Evolutionary conservation across 2,329 filamentous ascomycete genomes (phyloP).

Genomic region (Fusarium duplospermum): DNA sequence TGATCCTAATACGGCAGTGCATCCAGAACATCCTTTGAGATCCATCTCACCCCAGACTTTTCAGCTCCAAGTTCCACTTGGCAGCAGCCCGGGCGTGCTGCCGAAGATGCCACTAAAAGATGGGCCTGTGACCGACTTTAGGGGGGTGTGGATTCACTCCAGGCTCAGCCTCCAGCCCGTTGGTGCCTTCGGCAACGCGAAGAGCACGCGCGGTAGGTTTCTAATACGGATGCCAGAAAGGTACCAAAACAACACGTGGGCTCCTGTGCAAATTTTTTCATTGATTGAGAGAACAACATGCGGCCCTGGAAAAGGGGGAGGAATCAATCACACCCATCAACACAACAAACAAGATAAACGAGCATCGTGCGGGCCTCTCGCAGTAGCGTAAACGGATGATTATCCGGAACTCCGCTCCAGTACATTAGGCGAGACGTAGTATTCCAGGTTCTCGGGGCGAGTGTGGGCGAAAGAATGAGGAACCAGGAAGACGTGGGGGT

Average conservation of each 20-base stretch:
- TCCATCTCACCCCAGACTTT: neutral
- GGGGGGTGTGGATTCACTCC: neutral
- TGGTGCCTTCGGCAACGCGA: neutral
- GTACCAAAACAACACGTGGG: neutral
- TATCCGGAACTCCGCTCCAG: neutral
- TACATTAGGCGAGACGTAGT: neutral
- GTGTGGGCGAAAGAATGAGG: neutral
- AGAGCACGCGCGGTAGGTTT: neutral
- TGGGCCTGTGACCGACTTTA: neutral
- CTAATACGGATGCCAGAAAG: neutral
- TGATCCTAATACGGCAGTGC: neutral
- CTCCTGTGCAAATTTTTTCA: neutral
- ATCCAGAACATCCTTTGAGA: no score
- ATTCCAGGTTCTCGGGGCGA: neutral
- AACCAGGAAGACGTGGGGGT: neutral
- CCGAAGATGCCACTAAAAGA: neutral
- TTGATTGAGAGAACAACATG: neutral
- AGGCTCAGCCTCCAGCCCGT: neutral
- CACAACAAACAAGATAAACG: neutral
- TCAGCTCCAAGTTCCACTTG: neutral
- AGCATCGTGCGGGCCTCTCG: neutral
- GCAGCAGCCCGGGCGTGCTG: neutral
- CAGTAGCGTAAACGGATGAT: neutral
- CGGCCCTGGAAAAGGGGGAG: neutral
- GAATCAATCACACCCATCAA: neutral